phyloP scores from a whole-genome alignment of 129 eudicot genomes.

The Flaveria trinervia region DNA sequence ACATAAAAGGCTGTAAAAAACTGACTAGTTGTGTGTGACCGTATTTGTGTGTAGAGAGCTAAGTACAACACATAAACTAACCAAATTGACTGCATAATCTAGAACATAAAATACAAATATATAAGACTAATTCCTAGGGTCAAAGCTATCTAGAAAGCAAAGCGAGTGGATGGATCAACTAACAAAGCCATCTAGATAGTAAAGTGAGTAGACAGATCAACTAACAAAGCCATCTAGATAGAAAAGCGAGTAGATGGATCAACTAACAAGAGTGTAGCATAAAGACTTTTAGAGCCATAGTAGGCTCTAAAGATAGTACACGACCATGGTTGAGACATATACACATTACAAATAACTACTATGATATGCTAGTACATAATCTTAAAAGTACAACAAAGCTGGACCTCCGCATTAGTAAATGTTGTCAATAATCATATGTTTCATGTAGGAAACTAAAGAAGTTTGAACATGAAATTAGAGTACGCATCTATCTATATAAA shows the following conservation, averaged over 20 bases:
- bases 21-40: background rate
- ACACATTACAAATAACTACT: background rate
- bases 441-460: slow-evolving; percentile 14
- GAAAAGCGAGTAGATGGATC: background rate
- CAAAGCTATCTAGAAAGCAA: background rate
- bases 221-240: background rate
- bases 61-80: background rate
- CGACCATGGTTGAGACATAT: background rate
- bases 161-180: background rate
- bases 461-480: slow-evolving; percentile 27
- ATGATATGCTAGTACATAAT: background rate
- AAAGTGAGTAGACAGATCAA: background rate
- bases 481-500: background rate
- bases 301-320: slow-evolving; percentile 1
- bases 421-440: slow-evolving; percentile 13
- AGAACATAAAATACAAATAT: background rate
- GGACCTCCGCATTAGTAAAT: background rate
- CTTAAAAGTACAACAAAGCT: background rate
- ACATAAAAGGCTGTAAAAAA: background rate
- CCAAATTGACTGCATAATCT: background rate
- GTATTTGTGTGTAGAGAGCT: background rate
- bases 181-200: background rate
- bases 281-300: background rate
- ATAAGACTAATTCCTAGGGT: background rate
- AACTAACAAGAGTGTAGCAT: slow-evolving; percentile 1